These are phyloP conservation scores for Sordariomycetes sp. DNA, from an alignment of 2,329 filamentous ascomycete genomes.

Conservation along the genomic window DNA sequence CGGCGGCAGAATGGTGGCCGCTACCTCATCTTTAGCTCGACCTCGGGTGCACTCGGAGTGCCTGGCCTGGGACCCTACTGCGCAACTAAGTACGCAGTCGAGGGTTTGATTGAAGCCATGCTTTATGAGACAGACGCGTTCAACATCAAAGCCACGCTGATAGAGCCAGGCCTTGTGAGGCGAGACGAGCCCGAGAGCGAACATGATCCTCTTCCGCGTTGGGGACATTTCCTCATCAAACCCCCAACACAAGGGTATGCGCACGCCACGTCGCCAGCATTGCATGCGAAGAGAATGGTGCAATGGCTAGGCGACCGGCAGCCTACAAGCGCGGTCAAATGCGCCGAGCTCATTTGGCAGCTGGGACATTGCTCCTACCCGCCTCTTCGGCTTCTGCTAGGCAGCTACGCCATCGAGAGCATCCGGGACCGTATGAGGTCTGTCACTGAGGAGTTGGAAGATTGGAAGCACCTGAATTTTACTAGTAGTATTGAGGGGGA, in stretches of 20 bases:
- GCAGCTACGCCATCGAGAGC: constrained; percentile 92
- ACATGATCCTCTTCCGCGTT: constrained; percentile 59
- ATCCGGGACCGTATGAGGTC: constrained; percentile 82
- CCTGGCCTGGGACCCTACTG: constrained; percentile 91
- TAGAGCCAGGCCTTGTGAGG: constrained; percentile 82
- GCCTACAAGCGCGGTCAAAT: constrained; percentile 86
- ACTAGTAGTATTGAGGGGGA: constrained; percentile 14
- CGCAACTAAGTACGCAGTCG: constrained; percentile 93
- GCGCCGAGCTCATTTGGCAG: constrained; percentile 90
- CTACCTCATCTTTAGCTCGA: constrained; percentile 92
- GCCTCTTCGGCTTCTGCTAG: constrained; percentile 75
- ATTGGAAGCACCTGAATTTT: constrained; percentile 84
- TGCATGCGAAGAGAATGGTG: constrained; percentile 83
- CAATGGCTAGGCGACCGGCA: constrained; percentile 92
- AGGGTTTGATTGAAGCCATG: constrained; percentile 93
- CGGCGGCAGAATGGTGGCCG: constrained; percentile 65
- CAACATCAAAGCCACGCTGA: constrained; percentile 87
- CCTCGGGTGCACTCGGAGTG: constrained; percentile 83
- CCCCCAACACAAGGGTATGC: constrained; percentile 75
- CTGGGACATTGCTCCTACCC: constrained; percentile 92
- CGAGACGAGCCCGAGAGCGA: constrained; percentile 65
- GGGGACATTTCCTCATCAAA: constrained; percentile 89
- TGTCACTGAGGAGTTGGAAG: constrained; percentile 90
- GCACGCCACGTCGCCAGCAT: constrained; percentile 67
- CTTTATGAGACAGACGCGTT: constrained; percentile 88